A percentile compares a stretch with the other conserved stretches of the same genome.
Evolutionary conservation across 768 basidiomycete species (phyloP).

Genomic region (Podaxis carcinomalis): DNA sequence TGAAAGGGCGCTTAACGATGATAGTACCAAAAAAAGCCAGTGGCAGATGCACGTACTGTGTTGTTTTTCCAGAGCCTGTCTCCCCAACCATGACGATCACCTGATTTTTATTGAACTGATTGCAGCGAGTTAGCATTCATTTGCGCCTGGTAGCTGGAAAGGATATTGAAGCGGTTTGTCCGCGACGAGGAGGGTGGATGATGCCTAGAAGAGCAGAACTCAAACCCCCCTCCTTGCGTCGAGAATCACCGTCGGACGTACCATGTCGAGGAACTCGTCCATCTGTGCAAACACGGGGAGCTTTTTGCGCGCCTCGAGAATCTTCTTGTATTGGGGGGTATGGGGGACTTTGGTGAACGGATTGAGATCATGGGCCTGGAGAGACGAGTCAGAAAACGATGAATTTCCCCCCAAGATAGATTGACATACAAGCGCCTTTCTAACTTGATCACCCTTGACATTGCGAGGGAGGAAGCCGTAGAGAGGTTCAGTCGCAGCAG

Average conservation of each 20-base stretch:
- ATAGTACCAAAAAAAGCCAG: not conserved
- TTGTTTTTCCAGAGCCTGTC: slow-evolving; percentile 95
- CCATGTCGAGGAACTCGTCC: slow-evolving; percentile 88
- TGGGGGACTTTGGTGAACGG: slow-evolving; percentile 85
- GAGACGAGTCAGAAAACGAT: not conserved
- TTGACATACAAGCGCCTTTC: slow-evolving; percentile 60
- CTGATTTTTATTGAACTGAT: slow-evolving; percentile 72
- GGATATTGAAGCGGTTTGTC: slow-evolving; percentile 15
- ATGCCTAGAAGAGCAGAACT: slow-evolving; percentile 39
- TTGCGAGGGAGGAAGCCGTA: slow-evolving; percentile 71
- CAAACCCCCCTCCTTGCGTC: slow-evolving; percentile 38
- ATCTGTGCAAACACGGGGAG: slow-evolving; percentile 91
- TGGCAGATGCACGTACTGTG: slow-evolving; percentile 61
- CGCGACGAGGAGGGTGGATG: slow-evolving; percentile 27
- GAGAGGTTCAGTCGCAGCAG: slow-evolving; percentile 45
- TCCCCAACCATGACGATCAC: slow-evolving; percentile 91
- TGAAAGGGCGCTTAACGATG: slow-evolving; percentile 25
- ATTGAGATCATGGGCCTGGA: slow-evolving; percentile 74
- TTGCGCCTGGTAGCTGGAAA: slow-evolving; percentile 2
- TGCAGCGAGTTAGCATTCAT: slow-evolving; percentile 22
- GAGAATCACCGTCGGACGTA: slow-evolving; percentile 38
- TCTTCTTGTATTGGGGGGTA: slow-evolving; percentile 78
- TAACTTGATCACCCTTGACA: slow-evolving; percentile 62
- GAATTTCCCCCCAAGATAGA: not conserved
- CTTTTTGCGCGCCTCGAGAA: slow-evolving; percentile 79